Evolutionary conservation across 495 filamentous ascomycete genomes (phyloP), one percentile per base, ranked within the genome.

Genomic region (Cercophora scortea): DNA sequence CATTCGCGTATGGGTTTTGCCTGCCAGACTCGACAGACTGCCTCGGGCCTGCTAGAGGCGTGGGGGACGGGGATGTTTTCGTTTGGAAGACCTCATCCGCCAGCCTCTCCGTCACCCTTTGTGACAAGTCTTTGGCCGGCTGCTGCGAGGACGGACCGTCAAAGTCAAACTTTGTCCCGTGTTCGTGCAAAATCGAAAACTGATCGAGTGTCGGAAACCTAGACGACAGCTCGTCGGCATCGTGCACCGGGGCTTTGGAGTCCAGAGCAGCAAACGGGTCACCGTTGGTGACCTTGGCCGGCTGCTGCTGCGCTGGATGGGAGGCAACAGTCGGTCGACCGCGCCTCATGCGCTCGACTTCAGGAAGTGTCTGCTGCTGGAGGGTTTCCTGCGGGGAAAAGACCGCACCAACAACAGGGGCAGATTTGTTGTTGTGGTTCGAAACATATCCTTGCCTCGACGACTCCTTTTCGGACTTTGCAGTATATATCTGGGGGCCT

Each of bases 221-320:
- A 44, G 82, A 79, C 3, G 90, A 87, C 48, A 95, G 69, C 58
- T 96, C 94, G 58, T 97, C 93, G 6, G 68, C 70, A 12, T 74
- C 73, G 15, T 74, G 73, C 13, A 70, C 61, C 44, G 74, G 63
- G 11, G 79, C 54, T 47, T 78, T 79, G 33, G 84, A 79, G 64
- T 98, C 93, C 15, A 98, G 73, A 6, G 87, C 88, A 32, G 87
- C 86, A 68, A 96, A 98, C 0, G 93, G 93, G 67, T 98, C 93
- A 49, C 76, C 82, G n/a, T 79, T 74, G 11, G 82, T 79, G 41
- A 79, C 78, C 50, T 85, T 81, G 51, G 80, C 77, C 1, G 87
- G 87, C n/a, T 90, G 82, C 45, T 68, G 69, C 1, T 62, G 61
- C 8, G 55, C 60, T 16, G 70, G 59, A 25, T 70, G 73, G 34